Evolutionary conservation across 2,329 filamentous ascomycete species (phyloP).

Genomic region (Dendryphion nanum): DNA sequence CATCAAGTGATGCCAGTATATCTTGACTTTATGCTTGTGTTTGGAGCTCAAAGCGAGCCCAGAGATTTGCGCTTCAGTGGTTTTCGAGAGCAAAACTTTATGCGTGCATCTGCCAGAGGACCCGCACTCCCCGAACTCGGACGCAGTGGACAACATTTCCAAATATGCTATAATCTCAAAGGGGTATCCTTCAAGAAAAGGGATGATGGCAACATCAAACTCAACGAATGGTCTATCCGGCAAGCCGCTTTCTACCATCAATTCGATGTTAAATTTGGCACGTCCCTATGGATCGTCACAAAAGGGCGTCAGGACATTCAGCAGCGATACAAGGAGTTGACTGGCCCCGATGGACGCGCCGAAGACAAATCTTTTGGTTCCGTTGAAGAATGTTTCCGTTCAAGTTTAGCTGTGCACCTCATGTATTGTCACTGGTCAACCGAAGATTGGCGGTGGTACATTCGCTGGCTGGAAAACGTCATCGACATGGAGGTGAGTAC

Average conservation of each 20-base stretch:
- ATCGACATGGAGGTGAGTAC: slow-evolving; percentile 32
- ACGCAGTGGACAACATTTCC: slow-evolving; percentile 36
- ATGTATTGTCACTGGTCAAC: slow-evolving; percentile 42
- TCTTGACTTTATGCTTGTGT: slow-evolving; percentile 41
- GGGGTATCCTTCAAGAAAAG: slow-evolving; percentile 14
- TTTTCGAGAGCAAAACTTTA: slow-evolving; percentile 33
- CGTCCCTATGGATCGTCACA: slow-evolving; percentile 43
- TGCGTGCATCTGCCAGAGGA: slow-evolving; percentile 12
- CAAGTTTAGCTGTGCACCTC: slow-evolving; percentile 39
- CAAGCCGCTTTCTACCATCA: slow-evolving; percentile 42
- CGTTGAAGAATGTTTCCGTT: slow-evolving; percentile 33
- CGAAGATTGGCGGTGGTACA: slow-evolving; percentile 45
- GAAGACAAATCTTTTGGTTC: slow-evolving; percentile 35
- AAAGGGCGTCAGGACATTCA: slow-evolving; percentile 30
- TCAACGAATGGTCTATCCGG: slow-evolving; percentile 35
- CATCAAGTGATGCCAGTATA: slow-evolving; percentile 45
- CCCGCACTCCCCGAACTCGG: slow-evolving; percentile 19
- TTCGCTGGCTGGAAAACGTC: slow-evolving; percentile 39
- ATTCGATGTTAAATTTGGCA: slow-evolving; percentile 38
- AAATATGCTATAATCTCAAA: slow-evolving; percentile 40
- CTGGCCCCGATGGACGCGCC: slow-evolving; percentile 21
- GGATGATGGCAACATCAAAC: slow-evolving; percentile 8
- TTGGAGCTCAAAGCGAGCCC: slow-evolving; percentile 31
- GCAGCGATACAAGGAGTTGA: slow-evolving; percentile 29
- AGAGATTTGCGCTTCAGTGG: slow-evolving; percentile 37